These are phyloP conservation scores for Phytophthora pluvialis DNA, from an alignment of 352 stramenopile genomes.

Conservation along the genomic window DNA sequence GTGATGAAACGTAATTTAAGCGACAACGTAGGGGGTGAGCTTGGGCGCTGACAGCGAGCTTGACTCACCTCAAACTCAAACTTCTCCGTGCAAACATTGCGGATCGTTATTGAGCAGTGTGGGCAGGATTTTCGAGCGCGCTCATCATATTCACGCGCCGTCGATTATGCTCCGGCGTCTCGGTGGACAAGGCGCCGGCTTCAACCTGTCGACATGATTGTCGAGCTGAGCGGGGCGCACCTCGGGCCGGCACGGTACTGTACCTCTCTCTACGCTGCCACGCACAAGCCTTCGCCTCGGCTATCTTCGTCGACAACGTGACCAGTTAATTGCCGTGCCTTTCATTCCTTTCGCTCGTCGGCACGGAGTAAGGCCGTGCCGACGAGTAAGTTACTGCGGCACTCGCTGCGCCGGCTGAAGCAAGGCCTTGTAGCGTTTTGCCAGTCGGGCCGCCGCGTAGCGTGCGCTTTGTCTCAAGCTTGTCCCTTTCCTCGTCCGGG, in stretches of 20 bases:
- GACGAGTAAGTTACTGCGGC: too few species aligned
- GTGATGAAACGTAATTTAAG: conserved; percentile 4
- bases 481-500: conserved; percentile 8
- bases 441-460: conserved; percentile 14
- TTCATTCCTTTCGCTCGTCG: conserved; percentile 2
- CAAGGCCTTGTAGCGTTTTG: conserved; percentile 15
- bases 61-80: conserved; percentile 1
- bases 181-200: conserved; percentile 19
- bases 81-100: not conserved
- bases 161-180: conserved; percentile 25
- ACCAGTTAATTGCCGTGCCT: not conserved
- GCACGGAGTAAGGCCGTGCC: not conserved
- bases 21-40: not conserved
- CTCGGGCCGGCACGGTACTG: not conserved
- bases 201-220: not conserved
- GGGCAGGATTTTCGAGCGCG: conserved; percentile 10
- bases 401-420: not conserved
- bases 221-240: conserved; percentile 20
- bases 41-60: too few species aligned
- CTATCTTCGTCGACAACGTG: conserved; percentile 4
- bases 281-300: not conserved
- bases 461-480: conserved; percentile 12
- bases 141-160: conserved; percentile 4
- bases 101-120: conserved; percentile 11
- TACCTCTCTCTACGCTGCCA: not conserved